Conservation (phyloP, 192 early-diverging fungal genomes). For the Dissophora globulifera region DNA sequence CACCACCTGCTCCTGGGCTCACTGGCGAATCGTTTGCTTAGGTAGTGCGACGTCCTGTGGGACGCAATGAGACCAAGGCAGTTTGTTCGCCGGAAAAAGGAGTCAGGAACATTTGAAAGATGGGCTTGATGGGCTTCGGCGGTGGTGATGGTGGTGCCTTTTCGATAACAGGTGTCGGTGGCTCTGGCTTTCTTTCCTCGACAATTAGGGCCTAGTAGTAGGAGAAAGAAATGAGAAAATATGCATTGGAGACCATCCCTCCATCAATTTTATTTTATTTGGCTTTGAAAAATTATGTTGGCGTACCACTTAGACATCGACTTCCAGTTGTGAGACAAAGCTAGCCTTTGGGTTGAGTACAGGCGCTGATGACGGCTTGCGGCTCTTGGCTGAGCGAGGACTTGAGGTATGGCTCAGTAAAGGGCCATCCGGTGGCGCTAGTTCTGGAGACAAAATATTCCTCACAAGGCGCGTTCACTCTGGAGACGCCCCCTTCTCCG, state of each 20-base stretch:
- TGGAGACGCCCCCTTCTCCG: too few species aligned
- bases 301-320: constrained; percentile 50
- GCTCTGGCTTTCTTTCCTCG: constrained; percentile 40
- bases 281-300: not conserved
- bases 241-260: too few species aligned
- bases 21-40: constrained; percentile 10
- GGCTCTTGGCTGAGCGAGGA: constrained; percentile 45
- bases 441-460: constrained; percentile 41
- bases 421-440: constrained; percentile 40
- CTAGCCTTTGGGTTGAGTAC: constrained; percentile 35
- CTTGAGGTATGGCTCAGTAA: constrained; percentile 32
- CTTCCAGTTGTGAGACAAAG: constrained; percentile 48
- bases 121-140: constrained; percentile 55
- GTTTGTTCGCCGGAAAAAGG: constrained; percentile 46
- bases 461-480: not conserved
- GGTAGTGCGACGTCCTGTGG: constrained; percentile 29
- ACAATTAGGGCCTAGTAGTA: constrained; percentile 46
- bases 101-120: constrained; percentile 52
- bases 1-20: too few species aligned
- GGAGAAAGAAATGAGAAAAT: too few species aligned
- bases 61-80: constrained; percentile 15
- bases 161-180: constrained; percentile 16
- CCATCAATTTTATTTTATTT: too few species aligned
- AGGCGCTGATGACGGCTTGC: constrained; percentile 36
- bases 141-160: constrained; percentile 33